These are phyloP conservation scores for Triticum aestivum DNA, from an alignment of 176 grass and related monocot species.

Conservation along the genomic window DNA sequence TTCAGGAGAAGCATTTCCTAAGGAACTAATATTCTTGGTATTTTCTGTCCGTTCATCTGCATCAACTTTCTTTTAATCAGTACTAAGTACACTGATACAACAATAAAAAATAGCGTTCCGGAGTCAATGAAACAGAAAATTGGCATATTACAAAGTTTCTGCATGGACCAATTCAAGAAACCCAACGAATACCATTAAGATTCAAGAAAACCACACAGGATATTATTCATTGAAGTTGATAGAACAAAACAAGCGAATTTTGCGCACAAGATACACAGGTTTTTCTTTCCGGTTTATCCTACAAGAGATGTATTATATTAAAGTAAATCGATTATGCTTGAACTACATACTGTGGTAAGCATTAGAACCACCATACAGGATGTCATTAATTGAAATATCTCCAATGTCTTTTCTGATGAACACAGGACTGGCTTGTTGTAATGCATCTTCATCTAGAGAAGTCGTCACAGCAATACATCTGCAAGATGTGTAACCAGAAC, in stretches of 20 bases:
- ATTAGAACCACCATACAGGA: constrained; percentile 90
- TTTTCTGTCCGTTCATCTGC: constrained; percentile 65
- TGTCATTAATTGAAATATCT: constrained; percentile 87
- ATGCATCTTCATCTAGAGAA: constrained; percentile 68
- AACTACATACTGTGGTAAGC: constrained; percentile 80
- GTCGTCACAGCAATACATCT: constrained; percentile 97
- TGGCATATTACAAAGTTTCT: constrained; percentile 16
- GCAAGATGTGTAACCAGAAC: constrained; percentile 37
- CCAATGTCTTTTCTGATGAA: constrained; percentile 86
- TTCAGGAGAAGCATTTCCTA: constrained; percentile 50
- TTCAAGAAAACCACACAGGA: constrained; percentile 5
- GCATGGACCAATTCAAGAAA: constrained; percentile 24
- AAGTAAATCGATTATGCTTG: constrained; percentile 38
- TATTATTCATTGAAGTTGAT: constrained; percentile 32
- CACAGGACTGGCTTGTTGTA: constrained; percentile 70
- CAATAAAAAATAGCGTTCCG: constrained; percentile 14
- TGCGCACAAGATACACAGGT: not conserved
- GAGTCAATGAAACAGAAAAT: constrained; percentile 20
- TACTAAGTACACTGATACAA: constrained; percentile 32
- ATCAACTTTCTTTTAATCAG: constrained; percentile 71
- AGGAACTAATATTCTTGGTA: constrained; percentile 44
- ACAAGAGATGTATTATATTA: constrained; percentile 42
- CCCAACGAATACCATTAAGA: not conserved
- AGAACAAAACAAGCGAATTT: constrained; percentile 29
- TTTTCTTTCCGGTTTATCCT: constrained; percentile 41